These are phyloP conservation scores for Fonsecaea erecta DNA, from an alignment of 2,329 filamentous ascomycete genomes.

Conservation along the genomic window DNA sequence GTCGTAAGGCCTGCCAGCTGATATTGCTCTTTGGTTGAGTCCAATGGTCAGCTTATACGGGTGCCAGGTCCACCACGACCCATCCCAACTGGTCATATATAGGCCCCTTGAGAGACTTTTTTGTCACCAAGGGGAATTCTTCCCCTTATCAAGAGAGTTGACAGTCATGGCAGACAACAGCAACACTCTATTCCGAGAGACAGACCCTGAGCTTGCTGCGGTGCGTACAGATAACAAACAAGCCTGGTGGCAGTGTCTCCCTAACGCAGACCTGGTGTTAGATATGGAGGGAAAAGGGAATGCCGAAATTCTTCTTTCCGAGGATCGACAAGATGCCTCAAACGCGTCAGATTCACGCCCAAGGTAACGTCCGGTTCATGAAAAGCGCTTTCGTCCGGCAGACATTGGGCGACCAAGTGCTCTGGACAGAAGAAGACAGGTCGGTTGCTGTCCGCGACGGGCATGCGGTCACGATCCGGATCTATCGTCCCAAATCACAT, in stretches of 20 bases:
- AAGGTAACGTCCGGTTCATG: conserved; percentile 24
- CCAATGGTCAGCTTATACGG: neutral
- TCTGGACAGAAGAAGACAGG: conserved; percentile 27
- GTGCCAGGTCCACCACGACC: neutral
- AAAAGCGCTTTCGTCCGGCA: conserved; percentile 28
- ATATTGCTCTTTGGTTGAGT: too few relatives aligned
- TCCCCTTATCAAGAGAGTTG: neutral
- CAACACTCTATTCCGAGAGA: conserved; percentile 5
- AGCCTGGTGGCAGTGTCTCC: neutral
- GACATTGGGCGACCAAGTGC: conserved; percentile 10
- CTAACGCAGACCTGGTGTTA: conserved; percentile 2
- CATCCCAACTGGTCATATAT: neutral
- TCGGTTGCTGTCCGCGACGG: conserved; percentile 16
- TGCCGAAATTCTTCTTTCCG: conserved; percentile 26
- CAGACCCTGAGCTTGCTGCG: conserved; percentile 22
- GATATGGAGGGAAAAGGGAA: conserved; percentile 27
- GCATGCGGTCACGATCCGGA: conserved; percentile 16
- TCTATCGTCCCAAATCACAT: conserved; percentile 19
- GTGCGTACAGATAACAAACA: conserved; percentile 5
- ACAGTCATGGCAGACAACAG: conserved; percentile 10
- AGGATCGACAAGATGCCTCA: conserved; percentile 19
- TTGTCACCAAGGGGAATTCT: neutral
- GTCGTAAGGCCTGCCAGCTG: too few relatives aligned
- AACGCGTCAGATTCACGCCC: conserved; percentile 14
- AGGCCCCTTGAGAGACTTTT: neutral